These are phyloP conservation scores for Amanita muscaria DNA, from an alignment of 768 basidiomycete species.

Conservation along the genomic window DNA sequence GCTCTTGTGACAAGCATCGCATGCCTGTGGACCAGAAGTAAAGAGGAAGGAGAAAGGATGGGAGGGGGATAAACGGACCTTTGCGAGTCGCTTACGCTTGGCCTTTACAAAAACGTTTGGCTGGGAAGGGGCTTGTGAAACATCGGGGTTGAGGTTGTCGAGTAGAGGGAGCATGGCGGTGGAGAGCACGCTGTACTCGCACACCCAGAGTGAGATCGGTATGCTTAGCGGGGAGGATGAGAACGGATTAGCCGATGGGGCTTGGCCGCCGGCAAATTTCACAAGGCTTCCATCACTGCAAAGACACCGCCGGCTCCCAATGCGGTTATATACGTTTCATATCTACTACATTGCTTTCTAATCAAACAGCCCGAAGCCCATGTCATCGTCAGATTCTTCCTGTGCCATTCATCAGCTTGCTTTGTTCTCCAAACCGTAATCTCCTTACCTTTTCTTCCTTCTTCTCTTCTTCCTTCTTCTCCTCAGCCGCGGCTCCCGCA, in stretches of 20 bases:
- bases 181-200: background rate
- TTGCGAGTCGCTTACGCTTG: constrained; percentile 48
- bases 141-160: constrained; percentile 18
- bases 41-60: constrained; percentile 1
- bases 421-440: background rate
- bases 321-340: constrained; percentile 3
- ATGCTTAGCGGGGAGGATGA: background rate
- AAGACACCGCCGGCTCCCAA: constrained; percentile 14
- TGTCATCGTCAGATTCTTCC: constrained; percentile 97
- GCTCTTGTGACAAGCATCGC: constrained; percentile 79
- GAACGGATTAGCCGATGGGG: constrained; percentile 7
- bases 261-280: constrained; percentile 25
- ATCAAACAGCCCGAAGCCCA: constrained; percentile 99
- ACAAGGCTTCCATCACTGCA: background rate
- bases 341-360: constrained; percentile 29
- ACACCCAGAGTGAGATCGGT: background rate
- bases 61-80: constrained; percentile 22
- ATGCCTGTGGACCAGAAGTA: constrained; percentile 35
- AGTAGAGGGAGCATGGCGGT: constrained; percentile 5
- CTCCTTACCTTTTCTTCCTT: constrained; percentile 73
- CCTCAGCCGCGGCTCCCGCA: constrained; percentile 56
- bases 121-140: constrained; percentile 20
- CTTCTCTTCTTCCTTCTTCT: constrained; percentile 84
- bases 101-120: constrained; percentile 31
- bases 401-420: constrained; percentile 20